Evolutionary conservation across 306 rosid species (phyloP).

Genomic region (Erythrophleum fordii): DNA sequence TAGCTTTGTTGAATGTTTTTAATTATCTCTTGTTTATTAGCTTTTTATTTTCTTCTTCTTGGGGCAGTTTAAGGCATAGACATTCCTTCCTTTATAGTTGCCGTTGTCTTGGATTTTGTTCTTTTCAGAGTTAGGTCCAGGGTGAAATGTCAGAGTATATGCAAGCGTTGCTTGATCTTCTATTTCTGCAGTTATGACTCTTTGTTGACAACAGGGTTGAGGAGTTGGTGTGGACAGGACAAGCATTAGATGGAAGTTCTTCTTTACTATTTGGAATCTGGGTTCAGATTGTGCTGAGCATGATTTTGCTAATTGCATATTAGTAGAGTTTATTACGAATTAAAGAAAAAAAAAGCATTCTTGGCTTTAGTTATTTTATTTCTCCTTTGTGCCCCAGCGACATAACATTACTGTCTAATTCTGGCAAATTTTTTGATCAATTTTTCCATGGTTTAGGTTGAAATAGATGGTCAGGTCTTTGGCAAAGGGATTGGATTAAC

Average conservation of each 20-base stretch:
- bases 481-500: constrained; percentile 87
- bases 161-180: constrained; percentile 4
- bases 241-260: constrained; percentile 1
- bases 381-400: not conserved
- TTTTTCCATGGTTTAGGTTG: constrained; percentile 59
- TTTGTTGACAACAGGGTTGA: constrained; percentile 37
- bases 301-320: constrained; percentile 3
- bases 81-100: not conserved
- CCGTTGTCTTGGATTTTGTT: constrained; percentile 4
- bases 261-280: constrained; percentile 19
- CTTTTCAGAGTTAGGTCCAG: not conserved
- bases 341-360: constrained; percentile 15
- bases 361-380: constrained; percentile 7
- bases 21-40: not conserved
- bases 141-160: constrained; percentile 35
- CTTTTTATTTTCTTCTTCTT: not conserved
- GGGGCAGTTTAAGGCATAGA: constrained; percentile 3
- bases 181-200: constrained; percentile 22
- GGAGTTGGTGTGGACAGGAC: constrained; percentile 47
- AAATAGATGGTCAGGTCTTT: constrained; percentile 79
- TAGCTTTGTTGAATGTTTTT: not conserved
- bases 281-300: not conserved
- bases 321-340: not conserved
- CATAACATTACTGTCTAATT: constrained; percentile 6
- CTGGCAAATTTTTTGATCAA: constrained; percentile 15